Base-by-base conservation (phyloP, 768 basidiomycete genomes). In the Boletus tylopilopsis region DNA sequence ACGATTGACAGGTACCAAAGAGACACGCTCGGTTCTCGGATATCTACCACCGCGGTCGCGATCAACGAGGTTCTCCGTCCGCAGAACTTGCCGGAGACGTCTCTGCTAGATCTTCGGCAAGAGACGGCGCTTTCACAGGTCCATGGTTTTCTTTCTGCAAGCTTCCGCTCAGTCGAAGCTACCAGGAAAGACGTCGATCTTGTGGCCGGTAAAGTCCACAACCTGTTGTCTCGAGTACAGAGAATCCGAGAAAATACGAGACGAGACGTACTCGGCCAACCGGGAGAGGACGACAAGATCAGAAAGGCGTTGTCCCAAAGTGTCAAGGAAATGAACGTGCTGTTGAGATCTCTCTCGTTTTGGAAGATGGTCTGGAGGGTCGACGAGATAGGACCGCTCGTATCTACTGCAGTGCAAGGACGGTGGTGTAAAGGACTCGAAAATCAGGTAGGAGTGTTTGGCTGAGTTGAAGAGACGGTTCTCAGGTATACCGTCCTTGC, bases 1-100 rank as follows among this genome's bases (percentile, higher is more conserved):
- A 74, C 78, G 27, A 73, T 90, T 13, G 82, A 87, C 51, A 72
- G 69, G 50, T 90, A 81, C 64, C 85, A 87, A 59, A 76, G 80
- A 52, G 76, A 81, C 9, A 81, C 78, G 49, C 60, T 78, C 21
- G 76, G 71, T 7, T 90, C 87, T 18, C 71, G 74, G n/a, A 64
- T 89, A 23, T 76, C 83, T 8, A 59, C 68, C 21, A 53, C 87
- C 29, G 72, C 74, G 4, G 50, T 67, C 5, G 59, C 73, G 3
- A 64, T 87, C 32, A 42, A 62, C 21, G 56, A 51, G 35, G 16
- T 63, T 5, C 37, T 68, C 27, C 9, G 44, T 27, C 43, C 47
- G 1, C 47, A 38, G 18, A 36, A 45, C 4, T 10, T 41, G 4
- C 39, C 47, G 15, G 42, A 52, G 24, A 41, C 53, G 46, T 27